Evolutionary conservation across 768 basidiomycete genomes (phyloP), one percentile per base, ranked within the genome.

Genomic region (Macrolepiota fuliginosa): DNA sequence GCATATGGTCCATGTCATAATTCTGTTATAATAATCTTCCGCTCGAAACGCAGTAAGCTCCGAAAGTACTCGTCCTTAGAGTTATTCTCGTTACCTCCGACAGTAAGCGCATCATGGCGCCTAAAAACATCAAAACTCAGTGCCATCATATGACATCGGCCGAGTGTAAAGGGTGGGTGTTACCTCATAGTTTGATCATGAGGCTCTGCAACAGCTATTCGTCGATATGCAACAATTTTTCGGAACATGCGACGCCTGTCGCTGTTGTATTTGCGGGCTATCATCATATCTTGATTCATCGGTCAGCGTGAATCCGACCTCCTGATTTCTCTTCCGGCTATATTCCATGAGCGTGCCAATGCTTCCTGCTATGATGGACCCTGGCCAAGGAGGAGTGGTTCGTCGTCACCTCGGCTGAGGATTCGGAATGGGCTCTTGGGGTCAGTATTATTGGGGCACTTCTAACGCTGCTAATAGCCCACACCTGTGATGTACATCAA

Each of bases 131-230:
- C 45, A 50, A 57, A 24, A 58, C 49, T n/a, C 47, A 39, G 32
- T 25, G 35, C 35, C 24, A 22, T 51, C 36, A n/a, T 19, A 47
- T 54, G 59, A 60, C 50, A 54, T 61, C 59, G 59, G 59, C 59
- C 59, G 59, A 61, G 40, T 24, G 24, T 13, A 35, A 35, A 24
- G 51, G 24, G 19, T n/a, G 35, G 15, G n/a, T n/a, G 29, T 54
- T 53, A 61, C 51, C 51, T 53, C 52, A 54, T 37, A 24, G 22
- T 35, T 22, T 61, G 39, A 47, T 61, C 32, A 53, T 36, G 57
- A 27, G 35, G 57, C 25, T 13, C 19, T 46, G 12, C 4, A 13
- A 45, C 5, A 42, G 50, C 3, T 54, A 35, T 22, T 47, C 36
- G 56, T 46, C 50, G 57, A 10, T 22, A 49, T 46, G 45, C 45